Evolutionary conservation across 192 early-diverging fungal genomes (phyloP).

Genomic region (Fimicolochytrium jonesii): DNA sequence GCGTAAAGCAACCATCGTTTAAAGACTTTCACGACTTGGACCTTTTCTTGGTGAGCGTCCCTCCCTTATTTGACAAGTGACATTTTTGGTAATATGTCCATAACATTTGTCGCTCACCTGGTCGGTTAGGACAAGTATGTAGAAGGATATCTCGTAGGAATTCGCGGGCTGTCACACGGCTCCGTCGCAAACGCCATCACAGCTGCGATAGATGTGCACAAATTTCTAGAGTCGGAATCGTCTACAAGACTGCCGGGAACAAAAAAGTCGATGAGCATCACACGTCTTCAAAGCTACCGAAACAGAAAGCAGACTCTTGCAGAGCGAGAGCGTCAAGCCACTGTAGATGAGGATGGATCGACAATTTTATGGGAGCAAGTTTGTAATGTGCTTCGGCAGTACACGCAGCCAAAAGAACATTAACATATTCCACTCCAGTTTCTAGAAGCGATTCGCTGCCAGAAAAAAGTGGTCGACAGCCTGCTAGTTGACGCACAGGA

Average conservation of each 20-base stretch:
- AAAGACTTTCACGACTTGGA: slow-evolving; percentile 5
- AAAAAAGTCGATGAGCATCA: not conserved
- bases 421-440: not conserved
- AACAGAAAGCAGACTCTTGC: slow-evolving; percentile 8
- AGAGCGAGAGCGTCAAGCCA: slow-evolving; percentile 3
- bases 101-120: not conserved
- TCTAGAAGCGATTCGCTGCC: not conserved
- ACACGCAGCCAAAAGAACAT: not conserved
- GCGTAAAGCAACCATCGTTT: not conserved
- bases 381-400: not conserved
- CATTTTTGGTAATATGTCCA: not conserved
- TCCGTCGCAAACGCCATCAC: slow-evolving; percentile 3
- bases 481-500: not conserved
- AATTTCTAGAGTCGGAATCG: not conserved
- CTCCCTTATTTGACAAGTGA: not conserved
- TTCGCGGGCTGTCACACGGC: slow-evolving; percentile 5
- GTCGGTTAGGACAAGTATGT: slow-evolving; percentile 11
- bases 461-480: not conserved
- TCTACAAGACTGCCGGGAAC: not conserved
- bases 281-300: not conserved
- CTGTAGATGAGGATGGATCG: slow-evolving; percentile 7
- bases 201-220: slow-evolving; percentile 2
- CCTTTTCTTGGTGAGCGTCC: slow-evolving; percentile 10
- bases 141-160: slow-evolving; percentile 4
- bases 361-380: slow-evolving; percentile 7